Evolutionary conservation across 345 rosid species (phyloP).

Genomic region (Linum lewisii): DNA sequence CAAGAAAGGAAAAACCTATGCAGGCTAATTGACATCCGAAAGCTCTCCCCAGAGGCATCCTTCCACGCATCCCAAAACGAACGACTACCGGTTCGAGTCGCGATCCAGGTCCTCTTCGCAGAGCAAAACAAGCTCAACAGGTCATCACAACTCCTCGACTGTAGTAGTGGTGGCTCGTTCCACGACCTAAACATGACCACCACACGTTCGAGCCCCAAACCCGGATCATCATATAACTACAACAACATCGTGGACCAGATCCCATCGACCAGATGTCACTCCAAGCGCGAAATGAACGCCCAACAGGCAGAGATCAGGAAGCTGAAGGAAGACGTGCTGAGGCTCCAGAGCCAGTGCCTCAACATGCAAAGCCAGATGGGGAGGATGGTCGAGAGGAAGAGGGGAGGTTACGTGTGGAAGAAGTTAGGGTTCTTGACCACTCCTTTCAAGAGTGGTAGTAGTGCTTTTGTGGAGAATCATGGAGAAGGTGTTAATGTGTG

Average conservation of each 20-base stretch:
- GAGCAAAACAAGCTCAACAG: conserved; percentile 55
- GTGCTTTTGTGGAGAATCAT: too few species aligned
- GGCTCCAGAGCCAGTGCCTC: conserved; percentile 49
- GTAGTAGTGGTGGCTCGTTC: conserved; percentile 53
- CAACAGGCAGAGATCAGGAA: conserved; percentile 57
- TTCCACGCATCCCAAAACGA: conserved; percentile 75
- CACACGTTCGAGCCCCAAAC: conserved; percentile 17
- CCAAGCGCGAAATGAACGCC: conserved; percentile 53
- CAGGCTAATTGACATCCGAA: conserved; percentile 55
- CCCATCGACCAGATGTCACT: conserved; percentile 35
- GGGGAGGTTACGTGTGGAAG: conserved; percentile 50
- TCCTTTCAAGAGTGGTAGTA: conserved; percentile 27
- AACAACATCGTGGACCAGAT: not conserved
- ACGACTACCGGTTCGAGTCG: conserved; percentile 70
- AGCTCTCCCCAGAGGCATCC: conserved; percentile 72
- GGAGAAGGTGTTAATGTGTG: conserved; percentile 18
- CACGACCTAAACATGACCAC: conserved; percentile 35
- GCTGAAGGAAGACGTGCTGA: conserved; percentile 53
- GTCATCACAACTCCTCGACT: conserved; percentile 42
- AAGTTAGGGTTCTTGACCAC: conserved; percentile 46
- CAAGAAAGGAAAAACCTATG: conserved; percentile 64
- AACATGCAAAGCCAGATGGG: conserved; percentile 55
- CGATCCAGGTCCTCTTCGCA: conserved; percentile 64
- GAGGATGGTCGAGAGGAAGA: conserved; percentile 57
- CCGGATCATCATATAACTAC: not conserved